These are phyloP conservation scores for Zea luxurians DNA, from an alignment of 176 grass and related monocot species.

Conservation along the genomic window DNA sequence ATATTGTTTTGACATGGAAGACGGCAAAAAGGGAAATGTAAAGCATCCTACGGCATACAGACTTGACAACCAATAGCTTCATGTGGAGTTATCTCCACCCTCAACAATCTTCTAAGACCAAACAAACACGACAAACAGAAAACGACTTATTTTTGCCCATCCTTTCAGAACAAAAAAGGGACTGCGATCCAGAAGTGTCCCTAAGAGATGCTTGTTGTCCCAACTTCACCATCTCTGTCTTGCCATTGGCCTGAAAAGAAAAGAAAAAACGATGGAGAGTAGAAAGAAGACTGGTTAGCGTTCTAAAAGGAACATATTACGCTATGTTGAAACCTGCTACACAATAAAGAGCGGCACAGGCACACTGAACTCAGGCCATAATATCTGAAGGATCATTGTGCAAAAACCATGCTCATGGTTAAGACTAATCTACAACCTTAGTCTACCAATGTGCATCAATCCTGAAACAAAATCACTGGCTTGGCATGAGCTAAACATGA, in stretches of 20 bases:
- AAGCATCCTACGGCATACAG: slow-evolving; percentile 52
- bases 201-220: background rate
- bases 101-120: slow-evolving; percentile 49
- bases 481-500: slow-evolving; percentile 22
- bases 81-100: slow-evolving; percentile 40
- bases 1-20: slow-evolving; percentile 53
- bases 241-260: slow-evolving; percentile 52
- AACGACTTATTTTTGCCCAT: slow-evolving; percentile 57
- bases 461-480: background rate
- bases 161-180: slow-evolving; percentile 47
- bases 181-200: background rate
- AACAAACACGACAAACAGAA: slow-evolving; percentile 52
- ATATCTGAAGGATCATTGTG: background rate
- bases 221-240: slow-evolving; percentile 67
- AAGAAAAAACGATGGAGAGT: background rate
- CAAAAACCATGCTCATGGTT: background rate
- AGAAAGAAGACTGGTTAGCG: no score
- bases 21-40: slow-evolving; percentile 37
- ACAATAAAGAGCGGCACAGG: background rate
- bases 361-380: background rate
- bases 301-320: no score
- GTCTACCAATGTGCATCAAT: background rate
- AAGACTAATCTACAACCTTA: background rate
- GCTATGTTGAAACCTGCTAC: no score
- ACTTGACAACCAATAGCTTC: slow-evolving; percentile 51